These are phyloP conservation scores for Cercophora samala DNA, from an alignment of 495 filamentous ascomycete genomes.

Conservation along the genomic window DNA sequence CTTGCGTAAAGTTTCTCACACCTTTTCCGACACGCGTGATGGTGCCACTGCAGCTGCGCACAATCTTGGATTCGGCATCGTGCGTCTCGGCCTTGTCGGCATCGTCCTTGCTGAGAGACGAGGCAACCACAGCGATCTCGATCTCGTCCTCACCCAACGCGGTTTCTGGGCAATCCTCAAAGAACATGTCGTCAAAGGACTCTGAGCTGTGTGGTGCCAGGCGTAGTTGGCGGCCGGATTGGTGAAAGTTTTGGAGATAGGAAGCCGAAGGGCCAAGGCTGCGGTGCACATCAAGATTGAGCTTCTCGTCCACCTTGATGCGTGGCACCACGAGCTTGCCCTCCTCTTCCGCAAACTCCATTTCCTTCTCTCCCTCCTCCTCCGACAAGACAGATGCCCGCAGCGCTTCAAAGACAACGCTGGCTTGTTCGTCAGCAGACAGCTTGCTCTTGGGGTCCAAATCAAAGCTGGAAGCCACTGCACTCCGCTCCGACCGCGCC, in stretches of 20 bases:
- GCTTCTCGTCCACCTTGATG: slow-evolving; percentile 36
- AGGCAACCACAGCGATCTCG: slow-evolving; percentile 42
- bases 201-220: slow-evolving; percentile 18
- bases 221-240: slow-evolving; percentile 28
- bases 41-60: slow-evolving; percentile 41
- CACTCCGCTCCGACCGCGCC: slow-evolving; percentile 35
- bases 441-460: slow-evolving; percentile 34
- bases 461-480: slow-evolving; percentile 36
- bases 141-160: slow-evolving; percentile 36
- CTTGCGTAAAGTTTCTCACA: slow-evolving; percentile 36
- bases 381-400: slow-evolving; percentile 25
- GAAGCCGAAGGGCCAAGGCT: slow-evolving; percentile 33
- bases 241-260: slow-evolving; percentile 34
- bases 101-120: slow-evolving; percentile 30
- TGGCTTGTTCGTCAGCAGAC: slow-evolving; percentile 25
- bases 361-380: slow-evolving; percentile 24
- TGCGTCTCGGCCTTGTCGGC: slow-evolving; percentile 40
- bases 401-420: slow-evolving; percentile 33
- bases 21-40: slow-evolving; percentile 39
- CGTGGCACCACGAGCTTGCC: slow-evolving; percentile 39
- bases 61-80: slow-evolving; percentile 27
- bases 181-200: slow-evolving; percentile 25
- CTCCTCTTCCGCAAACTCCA: slow-evolving; percentile 39
- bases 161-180: slow-evolving; percentile 28
- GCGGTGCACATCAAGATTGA: slow-evolving; percentile 37